phyloP scores from a whole-genome alignment of 2,329 filamentous ascomycete genomes.

The Penicillium oxalicum region DNA sequence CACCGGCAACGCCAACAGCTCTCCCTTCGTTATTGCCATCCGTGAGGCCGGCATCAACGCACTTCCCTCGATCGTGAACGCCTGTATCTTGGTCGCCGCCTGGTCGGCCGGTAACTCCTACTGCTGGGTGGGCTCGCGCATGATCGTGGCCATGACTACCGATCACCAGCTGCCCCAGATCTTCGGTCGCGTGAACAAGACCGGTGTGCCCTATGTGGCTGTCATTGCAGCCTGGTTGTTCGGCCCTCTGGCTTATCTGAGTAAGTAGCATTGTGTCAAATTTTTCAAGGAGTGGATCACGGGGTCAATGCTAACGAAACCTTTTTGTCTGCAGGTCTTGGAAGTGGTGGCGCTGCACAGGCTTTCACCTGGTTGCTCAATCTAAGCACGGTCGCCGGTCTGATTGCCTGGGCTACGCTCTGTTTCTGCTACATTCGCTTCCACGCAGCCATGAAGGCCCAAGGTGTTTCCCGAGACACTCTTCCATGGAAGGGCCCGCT shows the following conservation, averaged over 20 bases:
- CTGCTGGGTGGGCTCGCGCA: slow-evolving; percentile 51
- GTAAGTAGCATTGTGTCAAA: slow-evolving; percentile 10
- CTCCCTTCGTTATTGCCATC: slow-evolving; percentile 34
- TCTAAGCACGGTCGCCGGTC: slow-evolving; percentile 42
- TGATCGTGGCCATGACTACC: slow-evolving; percentile 55
- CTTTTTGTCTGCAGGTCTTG: slow-evolving; percentile 20
- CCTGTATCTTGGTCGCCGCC: slow-evolving; percentile 33
- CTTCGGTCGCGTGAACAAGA: slow-evolving; percentile 49
- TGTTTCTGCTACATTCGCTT: slow-evolving; percentile 48
- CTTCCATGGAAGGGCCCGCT: slow-evolving; percentile 47
- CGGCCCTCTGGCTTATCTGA: slow-evolving; percentile 39
- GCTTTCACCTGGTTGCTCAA: slow-evolving; percentile 41
- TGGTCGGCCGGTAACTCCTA: slow-evolving; percentile 41
- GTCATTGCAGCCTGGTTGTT: slow-evolving; percentile 51
- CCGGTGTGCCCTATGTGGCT: slow-evolving; percentile 52
- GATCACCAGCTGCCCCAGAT: slow-evolving; percentile 54
- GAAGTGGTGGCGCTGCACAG: slow-evolving; percentile 29
- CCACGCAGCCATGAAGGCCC: slow-evolving; percentile 40
- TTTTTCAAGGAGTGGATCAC: no score
- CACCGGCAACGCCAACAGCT: slow-evolving; percentile 27
- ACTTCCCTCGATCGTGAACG: slow-evolving; percentile 32
- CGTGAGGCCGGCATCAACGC: slow-evolving; percentile 29
- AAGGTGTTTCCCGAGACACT: slow-evolving; percentile 32
- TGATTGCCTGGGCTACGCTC: slow-evolving; percentile 46
- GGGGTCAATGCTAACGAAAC: neutral